These are phyloP conservation scores for Sphagnum contortum DNA, from an alignment of 225 moss, liverwort and hornwort species.

Conservation along the genomic window DNA sequence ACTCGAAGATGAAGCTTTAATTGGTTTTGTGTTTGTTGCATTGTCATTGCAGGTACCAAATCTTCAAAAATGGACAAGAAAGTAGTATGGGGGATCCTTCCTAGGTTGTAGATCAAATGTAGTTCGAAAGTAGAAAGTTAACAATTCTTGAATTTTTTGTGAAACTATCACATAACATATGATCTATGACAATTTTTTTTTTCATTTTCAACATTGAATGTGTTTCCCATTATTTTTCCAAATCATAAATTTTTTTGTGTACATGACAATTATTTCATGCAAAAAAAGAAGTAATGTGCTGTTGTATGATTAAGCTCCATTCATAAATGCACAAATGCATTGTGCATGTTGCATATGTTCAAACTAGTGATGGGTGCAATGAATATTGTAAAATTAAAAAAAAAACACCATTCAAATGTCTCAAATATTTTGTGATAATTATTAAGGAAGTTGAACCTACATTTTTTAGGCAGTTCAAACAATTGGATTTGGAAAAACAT, in stretches of 20 bases:
- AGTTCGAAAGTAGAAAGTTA: too few relatives aligned
- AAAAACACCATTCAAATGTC: not conserved
- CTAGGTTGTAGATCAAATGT: too few relatives aligned
- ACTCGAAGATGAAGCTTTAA: too few relatives aligned
- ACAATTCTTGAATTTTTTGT: too few relatives aligned
- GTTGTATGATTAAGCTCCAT: not conserved
- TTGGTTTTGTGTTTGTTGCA: too few relatives aligned
- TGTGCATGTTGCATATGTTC: not conserved
- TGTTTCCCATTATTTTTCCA: not conserved
- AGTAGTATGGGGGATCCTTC: too few relatives aligned
- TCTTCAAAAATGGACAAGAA: too few relatives aligned
- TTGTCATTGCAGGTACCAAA: too few relatives aligned
- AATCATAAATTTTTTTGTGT: not conserved
- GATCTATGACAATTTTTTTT: not conserved
- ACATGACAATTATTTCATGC: not conserved
- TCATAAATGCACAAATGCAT: slow-evolving; percentile 1
- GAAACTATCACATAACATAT: too few relatives aligned
- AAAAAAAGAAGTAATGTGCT: not conserved
- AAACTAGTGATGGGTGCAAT: not conserved
- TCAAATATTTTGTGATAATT: not conserved
- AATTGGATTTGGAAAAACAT: not conserved
- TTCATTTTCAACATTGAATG: not conserved
- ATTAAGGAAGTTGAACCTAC: not conserved
- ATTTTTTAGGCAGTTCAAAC: not conserved
- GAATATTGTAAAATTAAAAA: not conserved